These are phyloP conservation scores for Crithidia acanthocephali DNA, from an alignment of 208 protist species.

Conservation along the genomic window DNA sequence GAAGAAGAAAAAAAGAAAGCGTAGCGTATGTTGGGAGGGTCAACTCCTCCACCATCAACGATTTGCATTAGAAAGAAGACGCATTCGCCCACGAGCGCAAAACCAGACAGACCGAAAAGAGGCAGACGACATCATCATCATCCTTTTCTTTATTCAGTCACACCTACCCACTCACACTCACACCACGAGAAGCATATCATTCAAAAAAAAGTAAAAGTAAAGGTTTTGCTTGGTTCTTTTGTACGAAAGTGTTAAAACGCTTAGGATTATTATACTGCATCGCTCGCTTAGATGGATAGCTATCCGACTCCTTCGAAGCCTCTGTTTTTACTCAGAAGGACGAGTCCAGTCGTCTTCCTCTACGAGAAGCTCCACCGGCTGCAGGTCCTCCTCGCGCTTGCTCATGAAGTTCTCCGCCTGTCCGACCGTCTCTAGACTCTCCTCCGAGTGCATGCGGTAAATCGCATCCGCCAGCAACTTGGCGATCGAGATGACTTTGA, in stretches of 20 bases:
- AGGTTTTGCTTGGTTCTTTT: background rate
- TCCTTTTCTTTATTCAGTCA: no score
- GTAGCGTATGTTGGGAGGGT: background rate
- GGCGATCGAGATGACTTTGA: conserved; percentile 89
- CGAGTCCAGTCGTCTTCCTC: conserved; percentile 79
- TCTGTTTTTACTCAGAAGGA: conserved; percentile 26
- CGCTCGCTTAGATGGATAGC: no score
- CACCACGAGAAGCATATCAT: no score
- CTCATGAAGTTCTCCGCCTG: conserved; percentile 31
- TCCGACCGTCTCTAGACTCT: conserved; percentile 75
- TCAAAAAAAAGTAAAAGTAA: no score
- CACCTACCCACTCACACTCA: no score
- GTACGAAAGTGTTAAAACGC: conserved; percentile 1
- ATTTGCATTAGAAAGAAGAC: background rate
- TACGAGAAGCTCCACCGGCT: conserved; percentile 81
- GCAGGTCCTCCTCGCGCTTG: conserved; percentile 71
- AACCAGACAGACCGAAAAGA: no score
- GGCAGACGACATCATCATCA: no score
- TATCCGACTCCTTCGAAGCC: no score
- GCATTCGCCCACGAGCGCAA: no score
- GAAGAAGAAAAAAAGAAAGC: no score
- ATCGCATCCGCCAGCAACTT: conserved; percentile 90
- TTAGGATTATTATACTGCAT: background rate
- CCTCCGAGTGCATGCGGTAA: conserved; percentile 85
- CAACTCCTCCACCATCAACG: conserved; percentile 18